Evolutionary conservation across 1,284 basidiomycete species (phyloP).

Genomic region (Porphyrellus sp.): DNA sequence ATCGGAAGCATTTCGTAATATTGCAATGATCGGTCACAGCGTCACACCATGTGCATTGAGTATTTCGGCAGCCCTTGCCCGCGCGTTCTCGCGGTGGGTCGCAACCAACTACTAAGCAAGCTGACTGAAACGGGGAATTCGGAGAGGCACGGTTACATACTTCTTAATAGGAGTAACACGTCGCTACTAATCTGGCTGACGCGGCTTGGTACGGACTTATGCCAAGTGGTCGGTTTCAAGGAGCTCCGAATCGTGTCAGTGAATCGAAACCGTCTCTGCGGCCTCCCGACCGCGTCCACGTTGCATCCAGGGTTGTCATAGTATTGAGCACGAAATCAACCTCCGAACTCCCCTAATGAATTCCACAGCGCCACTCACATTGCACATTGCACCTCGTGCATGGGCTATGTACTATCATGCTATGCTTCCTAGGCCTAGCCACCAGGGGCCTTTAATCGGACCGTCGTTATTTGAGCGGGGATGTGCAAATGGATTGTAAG

Average conservation of each 20-base stretch:
- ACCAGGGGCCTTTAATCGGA: not conserved
- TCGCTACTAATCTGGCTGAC: too few species aligned
- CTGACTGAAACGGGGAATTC: slow-evolving; percentile 13
- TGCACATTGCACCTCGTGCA: slow-evolving; percentile 14
- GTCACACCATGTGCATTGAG: not conserved
- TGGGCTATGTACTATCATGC: not conserved
- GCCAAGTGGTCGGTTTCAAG: too few species aligned
- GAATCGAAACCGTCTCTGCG: not conserved
- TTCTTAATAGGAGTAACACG: too few species aligned
- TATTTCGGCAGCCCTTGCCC: not conserved
- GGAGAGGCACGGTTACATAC: not conserved
- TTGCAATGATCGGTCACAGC: not conserved
- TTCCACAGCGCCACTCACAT: not conserved
- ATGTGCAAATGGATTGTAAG: slow-evolving; percentile 25
- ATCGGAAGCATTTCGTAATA: slow-evolving; percentile 3
- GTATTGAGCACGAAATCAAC: not conserved
- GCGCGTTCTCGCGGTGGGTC: slow-evolving; percentile 8
- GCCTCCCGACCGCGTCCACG: slow-evolving; percentile 1
- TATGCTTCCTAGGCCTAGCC: not conserved
- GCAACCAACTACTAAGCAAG: slow-evolving; percentile 25
- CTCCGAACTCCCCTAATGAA: not conserved
- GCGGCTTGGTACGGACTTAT: too few species aligned
- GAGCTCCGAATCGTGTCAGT: too few species aligned
- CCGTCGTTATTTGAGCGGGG: slow-evolving; percentile 27
- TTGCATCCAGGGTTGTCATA: slow-evolving; percentile 13